Conservation (phyloP, 768 basidiomycete species). For the Tephrocybe rancida region DNA sequence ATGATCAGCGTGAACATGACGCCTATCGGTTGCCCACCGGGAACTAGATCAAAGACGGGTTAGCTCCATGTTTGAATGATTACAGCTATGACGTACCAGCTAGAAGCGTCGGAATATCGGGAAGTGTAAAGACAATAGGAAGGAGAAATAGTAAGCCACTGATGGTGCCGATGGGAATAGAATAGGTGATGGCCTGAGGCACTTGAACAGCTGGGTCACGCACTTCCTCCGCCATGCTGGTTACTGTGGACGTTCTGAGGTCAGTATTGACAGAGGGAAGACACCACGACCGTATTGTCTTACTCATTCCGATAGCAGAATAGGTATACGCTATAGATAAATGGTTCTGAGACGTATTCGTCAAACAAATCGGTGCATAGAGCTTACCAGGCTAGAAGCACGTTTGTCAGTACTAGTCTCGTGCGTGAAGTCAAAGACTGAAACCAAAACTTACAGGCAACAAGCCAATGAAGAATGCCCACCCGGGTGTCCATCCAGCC, state of each 20-base stretch:
- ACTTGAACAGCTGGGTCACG: conserved; percentile 56
- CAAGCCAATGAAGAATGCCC: conserved; percentile 70
- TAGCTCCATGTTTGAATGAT: conserved; percentile 6
- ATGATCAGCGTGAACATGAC: conserved; percentile 64
- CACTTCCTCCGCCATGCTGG: conserved; percentile 72
- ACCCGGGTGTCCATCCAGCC: conserved; percentile 70
- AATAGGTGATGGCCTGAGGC: conserved; percentile 56
- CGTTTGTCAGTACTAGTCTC: too few species aligned
- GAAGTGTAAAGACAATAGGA: conserved; percentile 67
- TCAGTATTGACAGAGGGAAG: neutral
- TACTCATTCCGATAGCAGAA: conserved; percentile 66
- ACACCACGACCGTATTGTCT: conserved; percentile 10
- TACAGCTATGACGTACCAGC: conserved; percentile 35
- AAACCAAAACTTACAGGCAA: conserved; percentile 44
- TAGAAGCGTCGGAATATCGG: conserved; percentile 54
- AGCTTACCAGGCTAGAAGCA: conserved; percentile 36
- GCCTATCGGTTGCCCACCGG: conserved; percentile 64
- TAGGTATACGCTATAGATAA: conserved; percentile 52
- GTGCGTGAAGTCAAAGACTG: too few species aligned
- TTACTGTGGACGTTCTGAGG: conserved; percentile 35
- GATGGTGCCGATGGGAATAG: conserved; percentile 53
- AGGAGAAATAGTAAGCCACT: conserved; percentile 58
- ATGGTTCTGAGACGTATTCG: neutral
- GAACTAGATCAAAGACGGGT: conserved; percentile 33
- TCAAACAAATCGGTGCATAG: neutral